Percentiles rank a stretch among this genome's conserved stretches.
These are phyloP conservation scores for Microdochium paspali DNA, from an alignment of 2,329 filamentous ascomycete genomes.

Conservation along the genomic window DNA sequence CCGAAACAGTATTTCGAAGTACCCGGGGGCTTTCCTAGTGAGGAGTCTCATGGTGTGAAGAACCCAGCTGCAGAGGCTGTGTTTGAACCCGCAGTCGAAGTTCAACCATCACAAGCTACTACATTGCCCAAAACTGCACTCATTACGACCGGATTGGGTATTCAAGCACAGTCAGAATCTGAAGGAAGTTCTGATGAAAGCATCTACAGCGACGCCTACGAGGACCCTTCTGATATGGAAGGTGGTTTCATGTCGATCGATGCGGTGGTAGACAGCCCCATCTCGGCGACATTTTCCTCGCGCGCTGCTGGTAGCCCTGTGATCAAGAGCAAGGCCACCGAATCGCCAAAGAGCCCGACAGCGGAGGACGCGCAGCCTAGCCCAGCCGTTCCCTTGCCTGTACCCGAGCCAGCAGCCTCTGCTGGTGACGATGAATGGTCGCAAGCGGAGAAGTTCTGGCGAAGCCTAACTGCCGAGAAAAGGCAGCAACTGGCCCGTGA, in stretches of 20 bases:
- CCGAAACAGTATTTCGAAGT: slow-evolving; percentile 32
- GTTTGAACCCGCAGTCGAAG: slow-evolving; percentile 13
- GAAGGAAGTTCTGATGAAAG: slow-evolving; percentile 35
- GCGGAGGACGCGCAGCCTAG: too few species aligned
- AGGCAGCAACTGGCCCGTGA: slow-evolving; percentile 52
- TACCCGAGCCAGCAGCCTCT: too few species aligned
- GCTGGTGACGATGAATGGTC: slow-evolving; percentile 65
- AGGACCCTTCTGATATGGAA: slow-evolving; percentile 58
- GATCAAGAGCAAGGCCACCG: slow-evolving; percentile 3
- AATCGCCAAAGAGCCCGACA: background rate
- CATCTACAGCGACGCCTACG: slow-evolving; percentile 69
- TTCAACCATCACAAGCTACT: slow-evolving; percentile 6
- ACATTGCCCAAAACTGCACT: slow-evolving; percentile 18
- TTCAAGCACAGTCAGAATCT: slow-evolving; percentile 24
- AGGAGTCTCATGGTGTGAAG: slow-evolving; percentile 16
- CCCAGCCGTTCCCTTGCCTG: too few species aligned
- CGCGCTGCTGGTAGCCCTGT: slow-evolving; percentile 12
- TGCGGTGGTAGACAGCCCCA: slow-evolving; percentile 57
- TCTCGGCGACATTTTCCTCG: slow-evolving; percentile 22
- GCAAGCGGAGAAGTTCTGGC: slow-evolving; percentile 61
- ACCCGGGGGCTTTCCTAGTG: slow-evolving; percentile 50
- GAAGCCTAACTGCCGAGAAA: slow-evolving; percentile 51
- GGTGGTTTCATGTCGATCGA: slow-evolving; percentile 65
- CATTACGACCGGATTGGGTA: slow-evolving; percentile 16
- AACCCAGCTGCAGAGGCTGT: slow-evolving; percentile 5